These are phyloP conservation scores for Nicotiana undulata DNA, from an alignment of 257 asterid species.

Conservation along the genomic window DNA sequence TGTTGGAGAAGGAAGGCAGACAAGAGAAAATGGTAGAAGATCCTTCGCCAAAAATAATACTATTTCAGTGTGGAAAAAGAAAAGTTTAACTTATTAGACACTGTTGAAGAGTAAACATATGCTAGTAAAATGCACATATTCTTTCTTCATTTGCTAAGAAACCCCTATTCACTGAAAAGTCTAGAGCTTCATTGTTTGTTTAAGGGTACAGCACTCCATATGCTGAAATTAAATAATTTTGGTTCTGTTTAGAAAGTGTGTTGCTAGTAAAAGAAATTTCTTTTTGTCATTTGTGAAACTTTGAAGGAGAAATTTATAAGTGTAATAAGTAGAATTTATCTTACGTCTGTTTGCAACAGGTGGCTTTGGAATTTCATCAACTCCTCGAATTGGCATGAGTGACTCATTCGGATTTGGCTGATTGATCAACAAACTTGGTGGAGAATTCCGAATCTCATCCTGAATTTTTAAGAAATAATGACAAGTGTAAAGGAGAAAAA, in stretches of 20 bases:
- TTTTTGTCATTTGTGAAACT: background rate
- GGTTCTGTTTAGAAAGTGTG: background rate
- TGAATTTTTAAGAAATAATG: background rate
- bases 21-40: conserved; percentile 19
- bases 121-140: conserved; percentile 3
- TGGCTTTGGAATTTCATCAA: conserved; percentile 90
- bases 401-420: conserved; percentile 63
- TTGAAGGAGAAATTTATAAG: too few species aligned
- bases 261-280: background rate
- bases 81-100: conserved; percentile 7
- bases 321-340: conserved; percentile 3
- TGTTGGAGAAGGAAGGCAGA: conserved; percentile 9
- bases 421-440: conserved; percentile 60
- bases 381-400: conserved; percentile 61
- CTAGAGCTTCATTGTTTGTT: conserved; percentile 21
- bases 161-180: conserved; percentile 36
- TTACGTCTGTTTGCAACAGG: conserved; percentile 91
- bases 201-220: background rate
- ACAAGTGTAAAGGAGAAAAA: background rate
- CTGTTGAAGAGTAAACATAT: conserved; percentile 37
- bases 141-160: conserved; percentile 27
- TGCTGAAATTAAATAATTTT: background rate
- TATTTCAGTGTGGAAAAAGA: background rate
- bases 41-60: conserved; percentile 1
- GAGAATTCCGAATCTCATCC: conserved; percentile 85